These are phyloP conservation scores for Aspergillus unguis DNA, from an alignment of 2,329 filamentous ascomycete genomes.

Conservation along the genomic window DNA sequence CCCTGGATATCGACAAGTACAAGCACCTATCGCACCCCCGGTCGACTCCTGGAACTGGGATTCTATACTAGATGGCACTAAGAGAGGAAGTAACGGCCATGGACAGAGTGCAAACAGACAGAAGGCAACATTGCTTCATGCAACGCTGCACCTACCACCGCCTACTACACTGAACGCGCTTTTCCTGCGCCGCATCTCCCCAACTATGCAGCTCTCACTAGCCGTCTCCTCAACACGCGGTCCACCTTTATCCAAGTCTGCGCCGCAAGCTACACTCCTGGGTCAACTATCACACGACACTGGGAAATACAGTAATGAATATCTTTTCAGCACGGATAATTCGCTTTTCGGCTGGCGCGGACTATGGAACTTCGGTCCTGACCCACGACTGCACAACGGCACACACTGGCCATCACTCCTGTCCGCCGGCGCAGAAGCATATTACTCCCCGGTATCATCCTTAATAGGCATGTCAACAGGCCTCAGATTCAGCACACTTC, in stretches of 20 bases:
- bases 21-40: constrained; percentile 41
- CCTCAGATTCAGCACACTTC: constrained; percentile 79
- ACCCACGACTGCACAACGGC: constrained; percentile 42
- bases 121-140: constrained; percentile 46
- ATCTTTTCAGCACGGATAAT: constrained; percentile 87
- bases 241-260: constrained; percentile 41
- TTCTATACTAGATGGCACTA: constrained; percentile 25
- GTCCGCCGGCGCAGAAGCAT: constrained; percentile 86
- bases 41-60: constrained; percentile 33
- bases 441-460: constrained; percentile 94
- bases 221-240: constrained; percentile 50
- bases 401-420: constrained; percentile 72
- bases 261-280: constrained; percentile 45
- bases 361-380: constrained; percentile 88
- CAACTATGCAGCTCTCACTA: constrained; percentile 74
- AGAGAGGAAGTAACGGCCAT: not conserved
- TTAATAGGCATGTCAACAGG: constrained; percentile 88
- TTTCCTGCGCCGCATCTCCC: constrained; percentile 73
- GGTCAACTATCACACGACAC: constrained; percentile 63
- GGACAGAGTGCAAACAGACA: constrained; percentile 14
- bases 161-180: constrained; percentile 82
- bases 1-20: constrained; percentile 75
- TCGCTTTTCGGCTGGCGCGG: constrained; percentile 82
- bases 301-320: constrained; percentile 84
- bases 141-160: constrained; percentile 54